phyloP scores from a whole-genome alignment of 352 stramenopile species.

The Phytophthora nicotianae region DNA sequence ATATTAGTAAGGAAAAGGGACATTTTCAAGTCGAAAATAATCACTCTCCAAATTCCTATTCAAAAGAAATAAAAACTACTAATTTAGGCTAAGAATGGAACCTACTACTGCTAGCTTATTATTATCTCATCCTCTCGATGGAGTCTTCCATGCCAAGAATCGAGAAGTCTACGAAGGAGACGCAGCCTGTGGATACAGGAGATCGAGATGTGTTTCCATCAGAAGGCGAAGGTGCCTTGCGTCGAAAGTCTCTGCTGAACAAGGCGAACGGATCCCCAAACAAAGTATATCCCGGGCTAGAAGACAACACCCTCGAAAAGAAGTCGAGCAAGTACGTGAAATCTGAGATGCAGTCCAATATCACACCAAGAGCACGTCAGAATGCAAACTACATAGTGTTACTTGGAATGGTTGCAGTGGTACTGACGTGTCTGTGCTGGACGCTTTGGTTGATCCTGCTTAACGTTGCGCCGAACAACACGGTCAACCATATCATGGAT shows the following conservation, averaged over 20 bases:
- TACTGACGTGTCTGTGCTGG: constrained; percentile 24
- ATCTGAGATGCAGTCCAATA: background rate
- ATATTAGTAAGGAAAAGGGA: too few species aligned
- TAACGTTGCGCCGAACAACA: constrained; percentile 27
- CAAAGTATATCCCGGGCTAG: background rate
- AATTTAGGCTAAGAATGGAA: too few species aligned
- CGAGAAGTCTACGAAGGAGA: background rate
- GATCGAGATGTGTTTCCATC: background rate
- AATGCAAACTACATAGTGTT: background rate
- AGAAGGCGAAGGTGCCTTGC: background rate
- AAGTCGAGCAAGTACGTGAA: background rate
- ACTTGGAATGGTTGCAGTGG: background rate
- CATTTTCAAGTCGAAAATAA: too few species aligned
- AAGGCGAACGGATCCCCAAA: background rate
- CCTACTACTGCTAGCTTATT: too few species aligned
- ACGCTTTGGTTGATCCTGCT: constrained; percentile 24
- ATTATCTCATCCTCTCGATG: too few species aligned
- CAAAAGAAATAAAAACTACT: too few species aligned
- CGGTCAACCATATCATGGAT: constrained; percentile 31
- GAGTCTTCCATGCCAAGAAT: background rate
- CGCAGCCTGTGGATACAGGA: background rate
- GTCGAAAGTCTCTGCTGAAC: background rate
- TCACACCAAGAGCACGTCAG: background rate
- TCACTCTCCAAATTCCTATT: too few species aligned
- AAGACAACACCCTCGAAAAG: background rate